Percentiles rank a stretch among this genome's conserved stretches.
These are phyloP conservation scores for Candida tropicalis DNA, from an alignment of 1,139 yeast species.

Conservation along the genomic window DNA sequence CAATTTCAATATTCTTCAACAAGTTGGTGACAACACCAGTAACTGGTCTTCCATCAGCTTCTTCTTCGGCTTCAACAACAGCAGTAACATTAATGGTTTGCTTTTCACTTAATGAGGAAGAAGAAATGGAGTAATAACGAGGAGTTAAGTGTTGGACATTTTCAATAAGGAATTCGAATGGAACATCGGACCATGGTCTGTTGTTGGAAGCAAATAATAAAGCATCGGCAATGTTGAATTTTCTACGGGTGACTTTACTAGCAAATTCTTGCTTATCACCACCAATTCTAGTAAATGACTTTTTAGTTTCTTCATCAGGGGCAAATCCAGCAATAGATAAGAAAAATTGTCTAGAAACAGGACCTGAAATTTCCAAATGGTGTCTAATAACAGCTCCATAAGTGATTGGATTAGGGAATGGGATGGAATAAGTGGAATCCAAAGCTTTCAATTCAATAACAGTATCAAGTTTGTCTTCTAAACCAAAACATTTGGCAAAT, in stretches of 20 bases:
- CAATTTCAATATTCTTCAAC: constrained; percentile 68
- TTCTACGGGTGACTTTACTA: constrained; percentile 57
- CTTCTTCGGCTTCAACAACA: constrained; percentile 77
- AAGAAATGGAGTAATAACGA: constrained; percentile 94
- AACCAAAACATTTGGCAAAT: constrained; percentile 65
- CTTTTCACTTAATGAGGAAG: constrained; percentile 81
- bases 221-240: constrained; percentile 77
- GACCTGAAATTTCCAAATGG: constrained; percentile 89
- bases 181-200: constrained; percentile 69
- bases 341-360: constrained; percentile 87
- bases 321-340: constrained; percentile 82
- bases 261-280: constrained; percentile 73
- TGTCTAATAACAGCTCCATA: constrained; percentile 85
- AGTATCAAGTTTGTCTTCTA: constrained; percentile 52
- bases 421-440: constrained; percentile 71
- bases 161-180: constrained; percentile 85
- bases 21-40: constrained; percentile 93
- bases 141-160: constrained; percentile 82
- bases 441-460: constrained; percentile 69
- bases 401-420: constrained; percentile 91
- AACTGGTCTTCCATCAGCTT: constrained; percentile 44
- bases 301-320: constrained; percentile 64
- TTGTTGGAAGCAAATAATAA: constrained; percentile 64
- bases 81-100: constrained; percentile 82
- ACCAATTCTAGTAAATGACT: constrained; percentile 56